Conservation (phyloP, 345 rosid genomes). For the Salix viminalis region DNA sequence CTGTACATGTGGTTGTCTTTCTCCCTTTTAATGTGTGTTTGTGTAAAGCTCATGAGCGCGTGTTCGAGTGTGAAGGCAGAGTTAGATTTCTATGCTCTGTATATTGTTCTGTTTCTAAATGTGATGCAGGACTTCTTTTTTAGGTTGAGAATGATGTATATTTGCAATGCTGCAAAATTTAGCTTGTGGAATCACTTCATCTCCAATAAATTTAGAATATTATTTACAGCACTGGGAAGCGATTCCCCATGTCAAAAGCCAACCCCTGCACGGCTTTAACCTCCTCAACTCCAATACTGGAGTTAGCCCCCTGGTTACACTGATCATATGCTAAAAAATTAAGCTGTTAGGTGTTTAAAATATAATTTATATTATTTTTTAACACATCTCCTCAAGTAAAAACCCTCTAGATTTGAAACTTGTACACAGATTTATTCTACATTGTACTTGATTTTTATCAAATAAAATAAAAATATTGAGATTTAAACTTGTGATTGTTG, state of each 20-base stretch:
- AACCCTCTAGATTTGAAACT: accelerated
- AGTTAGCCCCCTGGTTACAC: background rate
- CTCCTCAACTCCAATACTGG: background rate
- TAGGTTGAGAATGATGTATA: no score
- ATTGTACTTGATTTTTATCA: no score
- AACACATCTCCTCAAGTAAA: no score
- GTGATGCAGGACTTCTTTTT: background rate
- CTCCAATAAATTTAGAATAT: background rate
- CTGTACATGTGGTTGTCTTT: background rate
- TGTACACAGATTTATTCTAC: accelerated
- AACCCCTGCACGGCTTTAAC: background rate
- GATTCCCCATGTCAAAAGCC: background rate
- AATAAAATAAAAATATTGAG: no score
- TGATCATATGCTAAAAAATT: no score
- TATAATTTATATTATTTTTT: no score
- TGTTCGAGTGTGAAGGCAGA: background rate
- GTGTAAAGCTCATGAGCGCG: background rate
- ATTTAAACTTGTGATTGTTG: no score
- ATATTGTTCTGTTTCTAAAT: background rate
- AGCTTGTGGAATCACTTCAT: no score
- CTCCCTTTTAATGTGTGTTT: background rate
- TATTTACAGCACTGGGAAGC: background rate
- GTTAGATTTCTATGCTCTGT: background rate
- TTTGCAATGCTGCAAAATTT: no score
- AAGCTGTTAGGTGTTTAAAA: no score